Percentiles rank a stretch among this genome's conserved stretches.
phyloP scores from a whole-genome alignment of 805 yeast species.

The Pichia gijzeniarum region DNA sequence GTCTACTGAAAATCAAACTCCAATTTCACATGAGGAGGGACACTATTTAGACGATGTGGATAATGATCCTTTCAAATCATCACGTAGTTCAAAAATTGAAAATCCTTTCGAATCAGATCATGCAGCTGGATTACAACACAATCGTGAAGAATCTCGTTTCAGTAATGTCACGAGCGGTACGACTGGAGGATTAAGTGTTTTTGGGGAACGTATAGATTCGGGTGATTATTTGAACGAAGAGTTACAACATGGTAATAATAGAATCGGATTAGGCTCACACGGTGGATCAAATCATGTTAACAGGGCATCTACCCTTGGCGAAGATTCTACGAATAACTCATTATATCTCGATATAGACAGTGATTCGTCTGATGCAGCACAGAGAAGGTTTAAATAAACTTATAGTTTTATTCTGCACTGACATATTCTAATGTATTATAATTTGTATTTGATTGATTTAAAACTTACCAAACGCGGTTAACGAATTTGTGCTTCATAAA shows the following conservation, averaged over 20 bases:
- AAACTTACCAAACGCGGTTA: too few species aligned
- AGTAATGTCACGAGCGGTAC: slow-evolving; percentile 7
- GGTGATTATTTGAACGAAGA: not conserved
- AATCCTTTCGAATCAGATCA: slow-evolving; percentile 6
- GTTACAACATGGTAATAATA: not conserved
- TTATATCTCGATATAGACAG: slow-evolving; percentile 1
- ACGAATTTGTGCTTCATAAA: too few species aligned
- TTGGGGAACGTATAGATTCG: slow-evolving; percentile 9
- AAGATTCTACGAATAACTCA: not conserved
- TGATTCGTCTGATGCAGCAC: slow-evolving; percentile 1
- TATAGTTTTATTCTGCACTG: not conserved
- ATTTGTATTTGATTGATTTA: not conserved
- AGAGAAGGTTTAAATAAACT: not conserved
- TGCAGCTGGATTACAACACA: not conserved
- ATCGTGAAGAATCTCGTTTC: slow-evolving; percentile 3
- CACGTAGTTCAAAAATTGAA: not conserved
- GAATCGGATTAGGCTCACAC: not conserved
- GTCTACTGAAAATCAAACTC: not conserved
- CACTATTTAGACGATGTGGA: not conserved
- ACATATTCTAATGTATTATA: not conserved
- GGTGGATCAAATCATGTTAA: not conserved
- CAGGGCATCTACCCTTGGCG: not conserved
- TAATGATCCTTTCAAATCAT: slow-evolving; percentile 1
- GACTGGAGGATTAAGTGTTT: slow-evolving; percentile 8
- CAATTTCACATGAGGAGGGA: not conserved